phyloP scores from a whole-genome alignment of 106 monocot genomes.

The Gastrodia elata region DNA sequence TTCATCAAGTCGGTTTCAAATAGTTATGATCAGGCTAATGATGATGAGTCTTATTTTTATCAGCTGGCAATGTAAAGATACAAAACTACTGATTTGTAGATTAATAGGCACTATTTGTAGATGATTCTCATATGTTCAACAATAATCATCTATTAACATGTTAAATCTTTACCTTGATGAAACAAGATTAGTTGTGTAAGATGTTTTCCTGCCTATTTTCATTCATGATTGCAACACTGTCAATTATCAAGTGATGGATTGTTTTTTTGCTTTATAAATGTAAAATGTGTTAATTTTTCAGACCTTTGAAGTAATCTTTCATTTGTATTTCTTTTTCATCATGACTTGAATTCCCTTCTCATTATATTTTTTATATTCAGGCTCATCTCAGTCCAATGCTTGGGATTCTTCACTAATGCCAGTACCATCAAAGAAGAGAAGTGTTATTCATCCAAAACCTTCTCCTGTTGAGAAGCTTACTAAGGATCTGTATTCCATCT shows the following conservation, averaged over 20 bases:
- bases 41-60: not conserved
- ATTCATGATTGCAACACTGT: not conserved
- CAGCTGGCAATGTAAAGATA: not conserved
- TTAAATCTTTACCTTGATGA: not conserved
- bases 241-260: not conserved
- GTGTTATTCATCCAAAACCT: slow-evolving; percentile 29
- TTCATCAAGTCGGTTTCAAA: not conserved
- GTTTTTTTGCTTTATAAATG: not conserved
- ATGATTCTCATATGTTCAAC: not conserved
- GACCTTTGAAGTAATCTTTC: not conserved
- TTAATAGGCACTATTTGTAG: not conserved
- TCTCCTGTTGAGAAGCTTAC: slow-evolving; percentile 71
- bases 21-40: not conserved
- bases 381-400: slow-evolving; percentile 40
- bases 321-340: not conserved
- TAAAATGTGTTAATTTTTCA: not conserved
- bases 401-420: slow-evolving; percentile 62
- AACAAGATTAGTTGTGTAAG: not conserved
- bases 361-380: slow-evolving; percentile 19
- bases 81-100: not conserved
- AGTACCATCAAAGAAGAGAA: slow-evolving; percentile 55
- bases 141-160: not conserved
- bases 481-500: slow-evolving; percentile 47
- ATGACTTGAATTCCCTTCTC: not conserved
- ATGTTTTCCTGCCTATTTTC: not conserved